These are phyloP conservation scores for Geotrichum reessii DNA, from an alignment of 1,139 yeast genomes.

Conservation along the genomic window DNA sequence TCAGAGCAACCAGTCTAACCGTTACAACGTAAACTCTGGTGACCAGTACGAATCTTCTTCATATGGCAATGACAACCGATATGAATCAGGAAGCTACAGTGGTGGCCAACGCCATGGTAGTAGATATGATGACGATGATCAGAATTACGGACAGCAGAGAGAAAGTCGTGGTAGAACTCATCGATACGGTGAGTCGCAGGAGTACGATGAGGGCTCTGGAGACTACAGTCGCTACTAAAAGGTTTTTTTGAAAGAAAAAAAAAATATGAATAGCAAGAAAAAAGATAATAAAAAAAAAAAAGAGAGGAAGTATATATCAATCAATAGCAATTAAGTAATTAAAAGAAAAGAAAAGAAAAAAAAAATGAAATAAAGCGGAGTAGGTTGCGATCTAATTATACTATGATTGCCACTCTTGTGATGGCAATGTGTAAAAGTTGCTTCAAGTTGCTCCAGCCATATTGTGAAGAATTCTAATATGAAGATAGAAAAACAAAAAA, in stretches of 20 bases:
- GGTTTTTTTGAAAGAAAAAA: not conserved
- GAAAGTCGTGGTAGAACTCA: not conserved
- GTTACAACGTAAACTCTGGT: not conserved
- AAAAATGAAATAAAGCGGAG: too few species aligned
- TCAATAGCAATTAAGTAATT: too few species aligned
- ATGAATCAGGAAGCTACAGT: not conserved
- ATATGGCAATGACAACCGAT: not conserved
- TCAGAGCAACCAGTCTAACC: not conserved
- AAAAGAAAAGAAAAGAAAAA: too few species aligned
- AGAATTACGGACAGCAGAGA: not conserved
- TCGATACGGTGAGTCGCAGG: not conserved
- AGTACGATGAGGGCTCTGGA: not conserved
- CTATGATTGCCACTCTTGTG: too few species aligned
- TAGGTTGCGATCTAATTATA: too few species aligned
- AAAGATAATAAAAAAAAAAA: not conserved
- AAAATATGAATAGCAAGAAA: not conserved
- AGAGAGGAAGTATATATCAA: not conserved
- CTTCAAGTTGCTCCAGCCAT: too few species aligned
- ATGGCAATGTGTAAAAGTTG: too few species aligned
- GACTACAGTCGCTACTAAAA: not conserved
- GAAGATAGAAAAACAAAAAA: too few species aligned
- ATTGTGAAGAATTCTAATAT: too few species aligned
- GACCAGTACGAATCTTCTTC: not conserved
- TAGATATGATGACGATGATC: not conserved
- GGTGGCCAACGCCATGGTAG: not conserved